Conservation (phyloP, 1,284 basidiomycete species). For the Wallemia hederae region DNA sequence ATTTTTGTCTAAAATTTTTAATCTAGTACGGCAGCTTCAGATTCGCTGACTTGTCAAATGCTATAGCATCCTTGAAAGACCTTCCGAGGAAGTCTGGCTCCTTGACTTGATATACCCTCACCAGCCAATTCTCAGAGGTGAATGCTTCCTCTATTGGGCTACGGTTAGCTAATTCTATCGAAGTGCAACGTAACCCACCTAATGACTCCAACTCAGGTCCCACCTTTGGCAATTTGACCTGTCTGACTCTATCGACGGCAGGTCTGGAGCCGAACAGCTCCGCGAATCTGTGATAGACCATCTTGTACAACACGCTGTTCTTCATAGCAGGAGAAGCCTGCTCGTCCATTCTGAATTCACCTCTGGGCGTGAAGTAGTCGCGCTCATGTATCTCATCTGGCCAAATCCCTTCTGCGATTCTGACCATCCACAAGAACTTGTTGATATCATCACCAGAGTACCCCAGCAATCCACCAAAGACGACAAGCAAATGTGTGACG, state of each 20-base stretch:
- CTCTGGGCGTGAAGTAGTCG: slow-evolving; percentile 74
- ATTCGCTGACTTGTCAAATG: slow-evolving; percentile 24
- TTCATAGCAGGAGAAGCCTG: slow-evolving; percentile 67
- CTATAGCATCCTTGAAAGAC: slow-evolving; percentile 54
- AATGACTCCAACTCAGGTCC: slow-evolving; percentile 65
- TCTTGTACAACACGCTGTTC: slow-evolving; percentile 92
- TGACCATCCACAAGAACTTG: slow-evolving; percentile 98
- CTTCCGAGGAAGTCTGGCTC: slow-evolving; percentile 75
- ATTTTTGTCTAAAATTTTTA: not conserved
- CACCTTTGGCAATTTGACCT: slow-evolving; percentile 39
- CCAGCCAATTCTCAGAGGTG: slow-evolving; percentile 94
- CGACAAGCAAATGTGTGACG: slow-evolving; percentile 88
- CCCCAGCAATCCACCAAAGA: slow-evolving; percentile 86
- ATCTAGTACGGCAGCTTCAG: not conserved
- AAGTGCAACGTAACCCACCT: slow-evolving; percentile 22
- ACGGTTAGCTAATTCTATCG: not conserved
- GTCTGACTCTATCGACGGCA: slow-evolving; percentile 50
- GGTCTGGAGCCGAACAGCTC: slow-evolving; percentile 54
- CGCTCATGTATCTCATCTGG: slow-evolving; percentile 88
- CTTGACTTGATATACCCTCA: slow-evolving; percentile 82
- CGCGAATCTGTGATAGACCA: slow-evolving; percentile 74
- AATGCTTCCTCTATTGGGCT: slow-evolving; percentile 75
- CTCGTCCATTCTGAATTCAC: slow-evolving; percentile 83
- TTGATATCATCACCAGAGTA: slow-evolving; percentile 99
- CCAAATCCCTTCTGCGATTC: slow-evolving; percentile 95